Conservation (phyloP, 1,284 basidiomycete species). For the Pholiota adiposa region DNA sequence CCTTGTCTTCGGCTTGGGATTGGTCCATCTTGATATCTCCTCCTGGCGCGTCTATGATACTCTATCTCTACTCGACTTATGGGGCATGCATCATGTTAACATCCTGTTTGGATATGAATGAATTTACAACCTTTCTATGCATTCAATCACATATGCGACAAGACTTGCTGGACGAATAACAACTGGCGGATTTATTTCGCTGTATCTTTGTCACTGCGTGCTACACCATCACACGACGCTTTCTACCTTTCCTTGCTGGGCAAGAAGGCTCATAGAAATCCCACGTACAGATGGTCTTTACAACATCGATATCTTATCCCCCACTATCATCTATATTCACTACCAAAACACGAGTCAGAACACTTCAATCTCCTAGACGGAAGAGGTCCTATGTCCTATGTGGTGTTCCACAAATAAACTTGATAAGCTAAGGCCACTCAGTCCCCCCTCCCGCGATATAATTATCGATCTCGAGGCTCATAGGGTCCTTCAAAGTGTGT, state of each 20-base stretch:
- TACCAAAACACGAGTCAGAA: background rate
- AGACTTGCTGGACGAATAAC: constrained; percentile 11
- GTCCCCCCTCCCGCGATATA: background rate
- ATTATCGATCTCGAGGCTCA: no score
- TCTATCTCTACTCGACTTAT: background rate
- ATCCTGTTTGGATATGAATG: background rate
- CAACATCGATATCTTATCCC: background rate
- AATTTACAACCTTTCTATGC: background rate
- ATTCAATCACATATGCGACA: background rate
- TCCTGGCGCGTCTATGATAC: background rate
- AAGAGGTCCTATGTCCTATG: background rate
- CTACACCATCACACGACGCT: constrained; percentile 5
- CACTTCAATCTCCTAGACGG: background rate
- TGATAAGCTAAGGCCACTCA: background rate
- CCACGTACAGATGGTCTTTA: background rate
- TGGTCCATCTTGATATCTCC: background rate
- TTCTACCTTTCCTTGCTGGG: background rate
- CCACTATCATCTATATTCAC: background rate
- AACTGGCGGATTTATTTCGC: constrained; percentile 3
- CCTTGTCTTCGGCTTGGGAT: background rate
- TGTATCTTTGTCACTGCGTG: constrained; percentile 4
- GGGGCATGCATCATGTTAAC: background rate
- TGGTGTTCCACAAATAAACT: background rate
- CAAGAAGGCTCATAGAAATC: background rate
- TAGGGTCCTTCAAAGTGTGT: no score